Evolutionary conservation across 2,329 filamentous ascomycete species (phyloP), one percentile per base, ranked within the genome.

Genomic region (Ustilaginoidea virens): DNA sequence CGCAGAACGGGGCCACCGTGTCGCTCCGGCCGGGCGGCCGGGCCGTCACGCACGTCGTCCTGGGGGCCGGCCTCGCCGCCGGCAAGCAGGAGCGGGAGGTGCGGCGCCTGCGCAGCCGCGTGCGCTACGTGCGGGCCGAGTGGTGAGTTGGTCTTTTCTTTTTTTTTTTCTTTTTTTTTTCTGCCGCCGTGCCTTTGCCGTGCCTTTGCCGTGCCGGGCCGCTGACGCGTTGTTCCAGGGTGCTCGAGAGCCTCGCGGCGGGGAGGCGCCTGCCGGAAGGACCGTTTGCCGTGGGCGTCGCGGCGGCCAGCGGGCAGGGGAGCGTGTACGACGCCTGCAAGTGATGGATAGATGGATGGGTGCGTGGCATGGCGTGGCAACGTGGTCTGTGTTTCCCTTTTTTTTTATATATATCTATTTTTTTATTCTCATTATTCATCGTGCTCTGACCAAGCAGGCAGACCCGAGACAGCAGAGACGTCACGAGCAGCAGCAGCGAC

Each of bases 11-110:
- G 13, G 87, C 73, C 1, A 61, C 56, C 23, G 61, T 82, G 40
- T 76, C 80, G 4, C 66, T 83, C 20, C 64, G 73, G 33, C 68
- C 92, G 7, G 77, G 71, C 7, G 69, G 82, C 25, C 67, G 73
- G 21, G 68, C 66, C 28, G 81, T 93, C 39, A 92, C 85, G 19
- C 86, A 94, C 51, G 79, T 94, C 36, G 78, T 94, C 32, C 53
- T 93, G 5, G 81, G 80, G 6, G 64, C 10, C 14, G 23, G 23
- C 13, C n/a, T 25, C 13, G 23, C 23, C 12, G 23, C 8, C 14
- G 23, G 23, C 23, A 25, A 25, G 23, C 8, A 92, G 28, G 78
- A 93, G 41, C 80, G 70, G 49, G 86, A 93, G 56, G 78, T 92
- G 32, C 53, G 59, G 16, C 66, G 66, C 31, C 59, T 72, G 4